Percentiles rank a stretch among this genome's conserved stretches.
Evolutionary conservation across 192 early-diverging fungal genomes (phyloP).

Genomic region (Funneliformis mosseae): DNA sequence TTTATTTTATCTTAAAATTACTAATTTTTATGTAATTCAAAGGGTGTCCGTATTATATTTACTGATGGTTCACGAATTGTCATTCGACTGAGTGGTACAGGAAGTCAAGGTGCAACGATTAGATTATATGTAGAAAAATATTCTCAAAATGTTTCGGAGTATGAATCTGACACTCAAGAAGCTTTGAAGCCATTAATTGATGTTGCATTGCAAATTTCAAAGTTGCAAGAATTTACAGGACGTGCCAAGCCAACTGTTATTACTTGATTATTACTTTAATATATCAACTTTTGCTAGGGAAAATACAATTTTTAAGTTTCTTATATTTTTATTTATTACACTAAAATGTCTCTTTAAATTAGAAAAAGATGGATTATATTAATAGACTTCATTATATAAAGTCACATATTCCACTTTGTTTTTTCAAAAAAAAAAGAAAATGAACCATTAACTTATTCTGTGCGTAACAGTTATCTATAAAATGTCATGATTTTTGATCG

Average conservation of each 20-base stretch:
- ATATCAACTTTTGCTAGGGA: too few species aligned
- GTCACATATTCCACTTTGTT: too few species aligned
- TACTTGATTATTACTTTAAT: conserved; percentile 59
- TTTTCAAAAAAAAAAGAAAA: too few species aligned
- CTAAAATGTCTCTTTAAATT: too few species aligned
- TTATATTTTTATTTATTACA: too few species aligned
- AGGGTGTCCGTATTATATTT: conserved; percentile 91
- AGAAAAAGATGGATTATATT: too few species aligned
- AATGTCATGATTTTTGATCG: too few species aligned
- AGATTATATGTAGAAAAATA: conserved; percentile 97
- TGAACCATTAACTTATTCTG: too few species aligned
- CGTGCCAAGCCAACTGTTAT: conserved; percentile 90
- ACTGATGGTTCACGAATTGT: conserved; percentile 90
- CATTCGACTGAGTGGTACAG: conserved; percentile 92
- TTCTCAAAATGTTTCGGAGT: conserved; percentile 59
- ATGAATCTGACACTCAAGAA: conserved; percentile 71
- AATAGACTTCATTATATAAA: too few species aligned
- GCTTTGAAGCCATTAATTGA: conserved; percentile 89
- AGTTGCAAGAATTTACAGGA: conserved; percentile 81
- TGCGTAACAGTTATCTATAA: too few species aligned
- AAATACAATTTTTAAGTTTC: too few species aligned
- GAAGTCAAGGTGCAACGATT: conserved; percentile 93
- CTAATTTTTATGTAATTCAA: background rate
- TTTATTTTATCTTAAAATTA: background rate
- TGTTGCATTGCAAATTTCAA: conserved; percentile 74